Evolutionary conservation across 1,284 basidiomycete species (phyloP).

Genomic region (Cutaneotrichosporon sp.): DNA sequence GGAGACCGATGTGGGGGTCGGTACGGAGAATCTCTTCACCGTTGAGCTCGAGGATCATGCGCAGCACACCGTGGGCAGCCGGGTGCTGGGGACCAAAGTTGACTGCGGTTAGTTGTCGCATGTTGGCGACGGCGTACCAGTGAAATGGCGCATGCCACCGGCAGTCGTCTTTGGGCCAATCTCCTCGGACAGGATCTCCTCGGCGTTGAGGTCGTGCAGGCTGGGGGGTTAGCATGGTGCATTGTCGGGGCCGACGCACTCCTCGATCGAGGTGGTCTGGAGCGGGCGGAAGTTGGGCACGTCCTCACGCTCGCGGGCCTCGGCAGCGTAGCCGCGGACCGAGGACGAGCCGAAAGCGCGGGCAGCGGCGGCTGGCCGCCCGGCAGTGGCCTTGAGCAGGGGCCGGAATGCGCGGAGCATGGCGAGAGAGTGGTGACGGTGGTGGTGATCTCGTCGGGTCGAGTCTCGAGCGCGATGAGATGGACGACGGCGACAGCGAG

Average conservation of each 20-base stretch:
- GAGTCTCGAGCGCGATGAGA: not conserved
- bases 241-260: conserved; percentile 29
- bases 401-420: conserved; percentile 43
- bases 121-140: conserved; percentile 53
- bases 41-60: conserved; percentile 95
- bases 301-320: conserved; percentile 54
- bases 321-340: conserved; percentile 3
- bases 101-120: conserved; percentile 56
- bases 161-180: conserved; percentile 66
- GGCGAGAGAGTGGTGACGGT: conserved; percentile 8
- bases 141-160: conserved; percentile 72
- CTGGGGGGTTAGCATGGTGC: conserved; percentile 18
- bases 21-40: conserved; percentile 90
- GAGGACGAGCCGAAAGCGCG: conserved; percentile 28
- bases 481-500: conserved; percentile 1
- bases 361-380: conserved; percentile 15
- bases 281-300: conserved; percentile 54
- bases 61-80: conserved; percentile 95
- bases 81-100: conserved; percentile 98
- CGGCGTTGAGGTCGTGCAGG: conserved; percentile 67
- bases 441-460: conserved; percentile 6
- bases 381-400: conserved; percentile 26
- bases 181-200: conserved; percentile 71
- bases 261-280: conserved; percentile 45
- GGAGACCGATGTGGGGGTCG: conserved; percentile 89